Base-by-base conservation (phyloP, 1,139 yeast genomes). In the Candida gigantensis region DNA sequence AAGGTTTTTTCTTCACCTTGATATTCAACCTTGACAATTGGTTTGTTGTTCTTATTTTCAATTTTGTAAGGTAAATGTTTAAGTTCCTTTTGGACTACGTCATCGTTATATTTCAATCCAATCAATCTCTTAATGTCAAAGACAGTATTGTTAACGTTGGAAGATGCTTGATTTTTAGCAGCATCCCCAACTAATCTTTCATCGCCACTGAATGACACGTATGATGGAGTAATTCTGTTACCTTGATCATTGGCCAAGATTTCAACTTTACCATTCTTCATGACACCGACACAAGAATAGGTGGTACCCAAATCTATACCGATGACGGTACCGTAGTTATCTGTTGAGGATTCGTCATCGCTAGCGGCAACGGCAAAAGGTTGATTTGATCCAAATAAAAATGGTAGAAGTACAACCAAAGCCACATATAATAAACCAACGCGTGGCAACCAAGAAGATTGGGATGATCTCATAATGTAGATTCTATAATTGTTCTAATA, bases 201-300 rank as follows among this genome's bases (percentile, higher is more conserved):
- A 32, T 83, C 87, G 34, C 78, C 84, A 32, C 87, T 83, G 63
- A 86, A 86, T 12, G 95, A 90, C 43, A 86, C 96, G 58, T 82
- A 87, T 2, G 95, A 85, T 26, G 96, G 96, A 34, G 96, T 88
- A 54, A 87, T 88, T 73, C 96, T 83, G 71, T 86, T 86, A 71
- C 96, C 96, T 72, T 88, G 96, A 63, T 88, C 96, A 61, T 88
- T 88, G 52, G 96, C 96, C 55, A 88, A 71, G 52, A 88, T 88
- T 67, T 87, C 96, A 41, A 89, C 96, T 57, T 87, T 82, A 49
- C 95, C 96, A 45, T 82, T 77, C 64, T 84, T 84, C 95, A 88
- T 86, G 32, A 86, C 95, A 58, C 95, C 96, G 34, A 88, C 96
- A 79, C 96, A 88, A 6, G 96, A 87, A 68, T 87, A 87, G 21